Conservation (phyloP, 1,284 basidiomycete species). For the Moesziomyces parantarcticus region DNA sequence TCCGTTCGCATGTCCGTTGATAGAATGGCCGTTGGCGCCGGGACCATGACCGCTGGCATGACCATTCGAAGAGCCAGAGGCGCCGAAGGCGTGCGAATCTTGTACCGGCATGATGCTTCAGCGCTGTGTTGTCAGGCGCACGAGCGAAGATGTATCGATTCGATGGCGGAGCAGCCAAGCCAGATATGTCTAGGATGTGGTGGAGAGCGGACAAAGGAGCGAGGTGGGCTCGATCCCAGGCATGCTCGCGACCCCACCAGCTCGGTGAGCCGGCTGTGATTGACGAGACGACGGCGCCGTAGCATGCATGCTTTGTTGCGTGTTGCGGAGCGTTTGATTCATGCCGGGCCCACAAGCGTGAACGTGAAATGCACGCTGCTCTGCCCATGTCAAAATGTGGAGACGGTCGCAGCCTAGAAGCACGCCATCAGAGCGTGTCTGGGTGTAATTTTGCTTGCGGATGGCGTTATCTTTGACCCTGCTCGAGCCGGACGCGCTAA, state of each 20-base stretch:
- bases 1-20: conserved; percentile 1
- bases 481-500: no score
- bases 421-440: not conserved
- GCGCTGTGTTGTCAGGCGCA: no score
- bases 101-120: not conserved
- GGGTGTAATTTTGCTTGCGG: not conserved
- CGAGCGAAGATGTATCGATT: no score
- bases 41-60: not conserved
- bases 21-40: conserved; percentile 9
- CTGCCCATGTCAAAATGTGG: not conserved
- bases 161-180: no score
- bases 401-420: not conserved
- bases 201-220: no score
- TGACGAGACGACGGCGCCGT: conserved; percentile 31
- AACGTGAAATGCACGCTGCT: not conserved
- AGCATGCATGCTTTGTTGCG: no score
- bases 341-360: not conserved
- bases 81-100: not conserved
- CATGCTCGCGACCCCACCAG: no score
- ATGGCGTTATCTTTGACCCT: not conserved
- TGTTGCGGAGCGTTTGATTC: not conserved
- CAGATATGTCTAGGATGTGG: no score
- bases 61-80: not conserved
- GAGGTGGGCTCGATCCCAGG: no score
- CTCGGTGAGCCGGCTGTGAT: not conserved